Evolutionary conservation across 2,329 filamentous ascomycete species (phyloP), one percentile per base, ranked within the genome.

Genomic region (Diaporthe aspalathi): DNA sequence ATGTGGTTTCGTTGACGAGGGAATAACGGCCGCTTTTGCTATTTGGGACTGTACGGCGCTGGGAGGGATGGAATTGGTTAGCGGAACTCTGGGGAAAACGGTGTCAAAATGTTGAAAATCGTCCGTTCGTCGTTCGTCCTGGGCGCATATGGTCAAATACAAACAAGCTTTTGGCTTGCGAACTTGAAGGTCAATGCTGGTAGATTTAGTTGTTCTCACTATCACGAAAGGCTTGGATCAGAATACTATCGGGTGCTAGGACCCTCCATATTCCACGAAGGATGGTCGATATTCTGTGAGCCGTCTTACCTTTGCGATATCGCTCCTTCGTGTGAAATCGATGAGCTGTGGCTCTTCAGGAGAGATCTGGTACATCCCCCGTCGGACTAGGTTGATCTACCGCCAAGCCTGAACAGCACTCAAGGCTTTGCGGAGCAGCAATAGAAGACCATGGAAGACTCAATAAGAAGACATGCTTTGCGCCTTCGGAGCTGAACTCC

Each of bases 1-100:
- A 67, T 67, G 63, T 67, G 35, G 63, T 67, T 4, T 67, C 63
- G 20, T 24, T 67, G 14, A 67, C 47, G 22, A 67, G 63, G 50
- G 63, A 67, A 14, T 67, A 20, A 63, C 3, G 22, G 1, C 20
- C 4, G 35, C 11, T 56, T 56, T 35, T 62, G 40, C 27, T 62
- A 27, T 32, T 62, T 43, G 24, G 24, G 24, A 22, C 4, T 62
- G 57, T 43, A 35, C 1, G 40, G 40, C 40, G 57, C 27, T 62
- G 4, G 57, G 24, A 1, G 14, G 57, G 24, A 62, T 1, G 14
- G 57, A 27, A 47, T 29, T 1, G 14, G 32, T 14, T 47, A 45
- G 56, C 17, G 45, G n/a, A 11, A 32, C 0, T 47, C 3, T 27
- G 17, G 16, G 16, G 17, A 4, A 17, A 17, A 24, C 22, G 24